These are phyloP conservation scores for Synchytrium microbalum DNA, from an alignment of 371 early-diverging fungal genomes.

Conservation along the genomic window DNA sequence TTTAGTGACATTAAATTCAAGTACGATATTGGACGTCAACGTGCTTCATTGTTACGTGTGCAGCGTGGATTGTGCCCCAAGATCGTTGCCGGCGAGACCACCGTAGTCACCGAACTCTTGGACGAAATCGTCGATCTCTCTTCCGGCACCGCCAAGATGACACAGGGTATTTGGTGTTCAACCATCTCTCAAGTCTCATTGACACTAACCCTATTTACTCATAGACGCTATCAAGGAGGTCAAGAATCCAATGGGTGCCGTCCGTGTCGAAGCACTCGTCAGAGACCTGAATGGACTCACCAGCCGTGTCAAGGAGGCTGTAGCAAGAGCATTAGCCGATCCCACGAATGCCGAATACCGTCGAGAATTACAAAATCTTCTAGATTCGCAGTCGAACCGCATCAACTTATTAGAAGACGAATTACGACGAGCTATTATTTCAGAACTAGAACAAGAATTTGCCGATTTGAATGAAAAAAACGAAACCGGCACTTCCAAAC, in stretches of 20 bases:
- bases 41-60: neutral
- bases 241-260: neutral
- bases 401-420: constrained; percentile 5
- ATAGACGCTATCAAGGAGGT: neutral
- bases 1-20: no score
- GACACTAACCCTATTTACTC: no score
- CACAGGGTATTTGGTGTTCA: neutral
- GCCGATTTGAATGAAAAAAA: neutral
- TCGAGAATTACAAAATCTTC: constrained; percentile 12
- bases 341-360: constrained; percentile 12
- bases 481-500: neutral
- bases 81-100: neutral
- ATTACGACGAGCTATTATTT: neutral
- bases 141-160: neutral
- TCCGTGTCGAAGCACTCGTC: neutral
- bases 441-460: neutral
- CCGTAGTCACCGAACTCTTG: neutral
- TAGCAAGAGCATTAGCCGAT: neutral
- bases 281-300: neutral
- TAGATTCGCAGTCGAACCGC: constrained; percentile 11
- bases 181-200: no score
- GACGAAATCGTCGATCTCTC: neutral
- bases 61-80: neutral
- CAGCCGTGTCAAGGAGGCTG: constrained; percentile 1
- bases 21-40: neutral